Evolutionary conservation across 1,284 basidiomycete species (phyloP).

Genomic region (Marasmius fiardii): DNA sequence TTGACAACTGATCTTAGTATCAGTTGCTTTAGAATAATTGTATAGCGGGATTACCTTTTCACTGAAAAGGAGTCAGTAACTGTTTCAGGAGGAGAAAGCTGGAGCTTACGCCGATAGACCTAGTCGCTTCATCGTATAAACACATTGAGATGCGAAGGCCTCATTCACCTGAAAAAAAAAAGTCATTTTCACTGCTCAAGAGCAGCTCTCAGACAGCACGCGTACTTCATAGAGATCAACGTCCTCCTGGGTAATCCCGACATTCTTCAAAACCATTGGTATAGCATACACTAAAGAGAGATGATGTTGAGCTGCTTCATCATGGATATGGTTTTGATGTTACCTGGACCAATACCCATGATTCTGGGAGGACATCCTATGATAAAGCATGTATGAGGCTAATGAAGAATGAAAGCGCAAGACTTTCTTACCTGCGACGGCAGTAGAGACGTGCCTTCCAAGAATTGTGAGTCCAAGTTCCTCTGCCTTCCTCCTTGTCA

Average conservation of each 20-base stretch:
- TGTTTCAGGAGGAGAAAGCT: neutral
- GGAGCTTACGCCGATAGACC: conserved; percentile 44
- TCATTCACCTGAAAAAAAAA: conserved; percentile 76
- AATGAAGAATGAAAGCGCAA: neutral
- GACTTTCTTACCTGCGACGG: conserved; percentile 56
- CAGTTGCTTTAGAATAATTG: neutral
- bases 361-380: conserved; percentile 71
- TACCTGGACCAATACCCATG: conserved; percentile 67
- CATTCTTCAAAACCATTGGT: conserved; percentile 60
- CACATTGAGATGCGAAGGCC: conserved; percentile 86
- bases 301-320: neutral
- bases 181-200: conserved; percentile 2
- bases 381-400: neutral
- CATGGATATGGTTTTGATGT: neutral
- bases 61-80: conserved; percentile 18
- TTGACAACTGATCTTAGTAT: conserved; percentile 46
- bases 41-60: conserved; percentile 28
- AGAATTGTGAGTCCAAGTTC: conserved; percentile 72
- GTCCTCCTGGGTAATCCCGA: conserved; percentile 65
- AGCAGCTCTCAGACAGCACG: neutral
- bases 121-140: conserved; percentile 78
- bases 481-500: conserved; percentile 84
- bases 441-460: conserved; percentile 77
- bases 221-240: conserved; percentile 80
- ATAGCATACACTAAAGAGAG: conserved; percentile 67